phyloP scores from a whole-genome alignment of 2,329 filamentous ascomycete species.

The Sclerotinia borealis region DNA sequence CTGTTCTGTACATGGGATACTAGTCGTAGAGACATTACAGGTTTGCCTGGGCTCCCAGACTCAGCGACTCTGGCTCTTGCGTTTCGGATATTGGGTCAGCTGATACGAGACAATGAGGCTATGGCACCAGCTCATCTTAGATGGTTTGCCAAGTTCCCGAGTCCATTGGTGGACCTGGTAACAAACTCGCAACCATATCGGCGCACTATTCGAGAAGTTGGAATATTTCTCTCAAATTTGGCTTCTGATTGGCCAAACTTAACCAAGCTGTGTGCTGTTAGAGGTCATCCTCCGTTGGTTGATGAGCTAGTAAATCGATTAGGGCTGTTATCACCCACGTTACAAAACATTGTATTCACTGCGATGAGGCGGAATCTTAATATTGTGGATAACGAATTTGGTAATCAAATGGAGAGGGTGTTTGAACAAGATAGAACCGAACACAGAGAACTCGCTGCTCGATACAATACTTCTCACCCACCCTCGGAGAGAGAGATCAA shows the following conservation, averaged over 20 bases:
- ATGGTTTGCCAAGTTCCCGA: constrained; percentile 46
- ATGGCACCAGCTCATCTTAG: constrained; percentile 36
- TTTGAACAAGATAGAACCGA: constrained; percentile 35
- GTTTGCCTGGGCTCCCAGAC: constrained; percentile 32
- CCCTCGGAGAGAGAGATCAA: constrained; percentile 26
- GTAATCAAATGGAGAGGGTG: constrained; percentile 33
- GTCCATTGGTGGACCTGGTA: constrained; percentile 27
- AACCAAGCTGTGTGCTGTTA: constrained; percentile 33
- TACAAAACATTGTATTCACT: constrained; percentile 51
- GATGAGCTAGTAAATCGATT: constrained; percentile 48
- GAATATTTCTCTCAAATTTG: constrained; percentile 41
- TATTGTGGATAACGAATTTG: constrained; percentile 33
- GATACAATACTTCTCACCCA: constrained; percentile 24
- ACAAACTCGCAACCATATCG: constrained; percentile 33
- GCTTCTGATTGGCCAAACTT: constrained; percentile 37
- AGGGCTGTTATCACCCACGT: constrained; percentile 41
- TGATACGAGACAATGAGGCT: constrained; percentile 41
- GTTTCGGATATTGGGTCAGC: constrained; percentile 35
- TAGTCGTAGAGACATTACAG: constrained; percentile 25
- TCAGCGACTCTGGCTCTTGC: constrained; percentile 25
- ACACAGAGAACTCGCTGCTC: constrained; percentile 27
- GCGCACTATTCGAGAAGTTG: constrained; percentile 34
- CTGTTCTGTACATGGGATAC: constrained; percentile 52
- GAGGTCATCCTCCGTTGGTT: constrained; percentile 49
- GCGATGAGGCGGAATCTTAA: constrained; percentile 44